Evolutionary conservation across 805 yeast species (phyloP).

Genomic region (Candida succiphila): DNA sequence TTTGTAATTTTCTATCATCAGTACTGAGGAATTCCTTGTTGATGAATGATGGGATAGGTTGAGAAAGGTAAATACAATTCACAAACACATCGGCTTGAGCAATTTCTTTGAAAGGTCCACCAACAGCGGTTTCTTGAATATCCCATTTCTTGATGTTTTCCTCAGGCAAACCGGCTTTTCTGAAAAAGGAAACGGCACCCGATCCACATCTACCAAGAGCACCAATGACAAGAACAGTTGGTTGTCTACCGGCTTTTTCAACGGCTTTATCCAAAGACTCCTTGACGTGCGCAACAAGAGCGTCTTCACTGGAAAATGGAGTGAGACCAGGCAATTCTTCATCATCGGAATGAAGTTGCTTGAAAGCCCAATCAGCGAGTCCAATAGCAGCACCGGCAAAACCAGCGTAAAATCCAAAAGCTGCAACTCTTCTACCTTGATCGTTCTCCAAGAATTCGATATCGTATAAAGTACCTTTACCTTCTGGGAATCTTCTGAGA

Average conservation of each 20-base stretch:
- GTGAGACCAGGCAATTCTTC: conserved; percentile 70
- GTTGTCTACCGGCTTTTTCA: conserved; percentile 52
- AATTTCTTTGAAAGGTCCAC: conserved; percentile 95
- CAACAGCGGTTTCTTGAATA: conserved; percentile 90
- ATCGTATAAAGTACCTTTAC: conserved; percentile 86
- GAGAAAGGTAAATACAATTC: conserved; percentile 90
- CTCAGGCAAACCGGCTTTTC: conserved; percentile 81
- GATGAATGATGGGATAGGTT: conserved; percentile 90
- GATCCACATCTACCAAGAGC: conserved; percentile 97
- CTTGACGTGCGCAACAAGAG: conserved; percentile 64
- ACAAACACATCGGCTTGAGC: conserved; percentile 81
- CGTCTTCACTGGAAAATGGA: conserved; percentile 76
- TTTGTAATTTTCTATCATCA: conserved; percentile 66
- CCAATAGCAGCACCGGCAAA: conserved; percentile 99
- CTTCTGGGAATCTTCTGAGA: conserved; percentile 77
- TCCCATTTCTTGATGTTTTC: conserved; percentile 87
- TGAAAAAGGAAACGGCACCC: conserved; percentile 84
- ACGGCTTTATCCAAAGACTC: conserved; percentile 45
- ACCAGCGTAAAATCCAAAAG: conserved; percentile 99
- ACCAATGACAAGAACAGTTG: conserved; percentile 84
- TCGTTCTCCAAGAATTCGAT: conserved; percentile 91
- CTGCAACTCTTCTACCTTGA: conserved; percentile 97
- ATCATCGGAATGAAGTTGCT: conserved; percentile 59
- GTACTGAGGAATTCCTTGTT: conserved; percentile 57
- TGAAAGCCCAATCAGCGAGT: conserved; percentile 87